Base-by-base conservation (phyloP, 108 stramenopile genomes). In the Cyclotella cryptica region DNA sequence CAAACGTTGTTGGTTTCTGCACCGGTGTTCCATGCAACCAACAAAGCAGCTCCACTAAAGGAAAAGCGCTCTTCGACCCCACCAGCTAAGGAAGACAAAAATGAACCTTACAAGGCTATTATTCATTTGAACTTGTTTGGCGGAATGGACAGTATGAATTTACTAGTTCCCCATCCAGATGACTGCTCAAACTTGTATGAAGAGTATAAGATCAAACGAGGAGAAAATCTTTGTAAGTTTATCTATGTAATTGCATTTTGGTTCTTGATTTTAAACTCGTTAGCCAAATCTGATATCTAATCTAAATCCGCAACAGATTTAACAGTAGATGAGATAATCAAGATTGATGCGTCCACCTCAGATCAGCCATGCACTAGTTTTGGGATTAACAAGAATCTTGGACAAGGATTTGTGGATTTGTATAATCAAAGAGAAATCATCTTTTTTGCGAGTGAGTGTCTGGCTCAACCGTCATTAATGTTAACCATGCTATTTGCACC, bases 281-380 rank as follows among this genome's bases (percentile, higher is more conserved):
- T 6, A 17, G 19, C 8, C 5, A 3, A 3, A 3, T 19, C 55
- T 57, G 1, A 57, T 21, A 26, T 6, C 24, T 1, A 24, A 26
- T 1, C 55, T 8, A 12, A 6, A 24, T 3, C 24, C 12, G 29
- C 0, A 2, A 39, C 10, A 61, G 60, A 41, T 26, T 21, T 80
- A 12, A 35, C 5, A 0, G 28, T 43, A 0, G 45, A 61, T 21
- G 45, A 53, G 10, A 42, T 84, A 13, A 44, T 80, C 5, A 69
- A 67, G 14, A 63, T 84, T 49, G 63, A 84, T 51, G 78, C 83
- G 18, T 40, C 78, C 0, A 43, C 59, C 1, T 80, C 75, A 4
- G 58, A 72, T 7, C 87, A 86, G 55, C 73, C 83, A 11, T 88
- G 88, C n/a, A 54, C 42, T 18, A 69, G 44, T 15, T 88, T 86